phyloP scores from a whole-genome alignment of 768 basidiomycete genomes.

The Porpolomopsis calyptriformis region DNA sequence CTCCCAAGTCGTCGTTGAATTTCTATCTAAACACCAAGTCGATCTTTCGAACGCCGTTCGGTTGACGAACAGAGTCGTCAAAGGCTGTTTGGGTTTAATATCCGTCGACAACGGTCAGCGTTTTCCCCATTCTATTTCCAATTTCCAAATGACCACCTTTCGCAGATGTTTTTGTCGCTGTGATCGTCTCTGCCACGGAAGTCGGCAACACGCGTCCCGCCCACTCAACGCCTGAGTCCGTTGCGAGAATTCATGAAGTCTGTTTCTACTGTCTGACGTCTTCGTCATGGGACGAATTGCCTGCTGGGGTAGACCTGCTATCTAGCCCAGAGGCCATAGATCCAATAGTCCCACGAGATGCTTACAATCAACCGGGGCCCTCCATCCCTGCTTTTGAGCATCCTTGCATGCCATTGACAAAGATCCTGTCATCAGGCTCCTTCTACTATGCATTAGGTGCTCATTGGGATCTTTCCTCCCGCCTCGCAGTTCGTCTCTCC shows the following conservation, averaged over 20 bases:
- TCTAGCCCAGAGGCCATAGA: slow-evolving; percentile 46
- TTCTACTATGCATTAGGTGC: slow-evolving; percentile 87
- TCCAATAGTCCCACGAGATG: slow-evolving; percentile 31
- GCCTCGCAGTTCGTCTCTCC: slow-evolving; percentile 60
- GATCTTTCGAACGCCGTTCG: slow-evolving; percentile 54
- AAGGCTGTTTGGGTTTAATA: slow-evolving; percentile 79
- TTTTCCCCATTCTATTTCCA: neutral
- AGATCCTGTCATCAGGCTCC: slow-evolving; percentile 82
- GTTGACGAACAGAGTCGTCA: slow-evolving; percentile 60
- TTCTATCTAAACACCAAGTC: slow-evolving; percentile 62
- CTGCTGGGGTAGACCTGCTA: slow-evolving; percentile 39
- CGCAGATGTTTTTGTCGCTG: slow-evolving; percentile 78
- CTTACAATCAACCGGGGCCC: slow-evolving; percentile 33
- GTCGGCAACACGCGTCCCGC: slow-evolving; percentile 62
- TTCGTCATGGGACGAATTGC: slow-evolving; percentile 72
- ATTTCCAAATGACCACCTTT: slow-evolving; percentile 3
- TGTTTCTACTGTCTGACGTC: slow-evolving; percentile 83
- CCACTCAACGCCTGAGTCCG: slow-evolving; percentile 47
- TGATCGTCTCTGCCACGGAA: slow-evolving; percentile 67
- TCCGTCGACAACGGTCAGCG: slow-evolving; percentile 56
- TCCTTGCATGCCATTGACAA: slow-evolving; percentile 81
- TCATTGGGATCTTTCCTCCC: slow-evolving; percentile 82
- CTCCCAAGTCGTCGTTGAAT: slow-evolving; percentile 77
- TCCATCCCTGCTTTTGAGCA: slow-evolving; percentile 64
- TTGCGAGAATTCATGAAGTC: slow-evolving; percentile 80